Evolutionary conservation across 2,329 filamentous ascomycete species (phyloP).

Genomic region (Furcasterigmium sp.): DNA sequence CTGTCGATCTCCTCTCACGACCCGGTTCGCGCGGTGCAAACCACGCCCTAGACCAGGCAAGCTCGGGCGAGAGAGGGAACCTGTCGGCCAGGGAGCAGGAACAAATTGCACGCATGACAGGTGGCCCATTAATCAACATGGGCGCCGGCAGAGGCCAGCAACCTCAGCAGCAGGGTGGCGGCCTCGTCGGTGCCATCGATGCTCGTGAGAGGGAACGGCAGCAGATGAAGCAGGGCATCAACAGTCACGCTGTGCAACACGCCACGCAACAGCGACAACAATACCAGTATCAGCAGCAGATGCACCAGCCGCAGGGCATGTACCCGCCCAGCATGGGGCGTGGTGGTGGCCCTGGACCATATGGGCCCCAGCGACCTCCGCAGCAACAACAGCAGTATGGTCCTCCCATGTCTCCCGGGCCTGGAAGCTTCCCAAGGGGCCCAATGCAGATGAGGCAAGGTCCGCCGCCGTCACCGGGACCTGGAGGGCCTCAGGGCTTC

Average conservation of each 20-base stretch:
- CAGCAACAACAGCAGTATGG: constrained; percentile 7
- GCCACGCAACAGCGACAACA: constrained; percentile 61
- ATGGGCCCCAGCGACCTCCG: too few species aligned
- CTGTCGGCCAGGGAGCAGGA: constrained; percentile 87
- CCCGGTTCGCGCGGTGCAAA: constrained; percentile 57
- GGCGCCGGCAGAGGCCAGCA: constrained; percentile 30
- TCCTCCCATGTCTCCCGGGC: constrained; percentile 6
- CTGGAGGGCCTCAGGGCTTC: constrained; percentile 19
- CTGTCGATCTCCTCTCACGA: constrained; percentile 40
- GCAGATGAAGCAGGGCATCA: constrained; percentile 62
- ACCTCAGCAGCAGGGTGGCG: constrained; percentile 44
- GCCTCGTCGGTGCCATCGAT: constrained; percentile 75
- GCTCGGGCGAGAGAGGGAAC: constrained; percentile 35
- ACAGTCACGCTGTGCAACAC: constrained; percentile 66
- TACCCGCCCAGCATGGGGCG: constrained; percentile 15
- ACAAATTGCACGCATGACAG: constrained; percentile 77
- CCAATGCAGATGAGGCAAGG: constrained; percentile 19
- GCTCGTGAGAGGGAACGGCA: constrained; percentile 73
- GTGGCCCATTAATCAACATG: constrained; percentile 68
- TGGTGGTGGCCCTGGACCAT: background rate
- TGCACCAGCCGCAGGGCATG: constrained; percentile 24
- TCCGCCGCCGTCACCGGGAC: constrained; percentile 15
- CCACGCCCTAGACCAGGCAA: constrained; percentile 43
- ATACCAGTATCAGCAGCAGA: constrained; percentile 25
- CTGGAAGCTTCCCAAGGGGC: constrained; percentile 3